phyloP scores from a whole-genome alignment of 768 basidiomycete genomes.

The Porpolomopsis calyptriformis region DNA sequence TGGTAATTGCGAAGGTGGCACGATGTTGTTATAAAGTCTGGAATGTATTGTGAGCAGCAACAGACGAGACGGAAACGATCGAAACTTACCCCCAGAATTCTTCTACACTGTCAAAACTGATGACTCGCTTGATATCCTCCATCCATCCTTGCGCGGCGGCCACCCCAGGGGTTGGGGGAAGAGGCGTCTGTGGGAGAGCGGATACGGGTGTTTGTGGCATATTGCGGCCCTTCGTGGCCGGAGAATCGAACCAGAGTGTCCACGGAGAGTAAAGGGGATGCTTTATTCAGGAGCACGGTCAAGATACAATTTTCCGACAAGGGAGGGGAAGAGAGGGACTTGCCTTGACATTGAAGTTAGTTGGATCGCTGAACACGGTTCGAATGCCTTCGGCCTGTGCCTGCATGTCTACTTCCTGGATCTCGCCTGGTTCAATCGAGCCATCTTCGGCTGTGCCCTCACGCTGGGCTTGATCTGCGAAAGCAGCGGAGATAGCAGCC shows the following conservation, averaged over 20 bases:
- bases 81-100: constrained; percentile 92
- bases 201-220: constrained; percentile 74
- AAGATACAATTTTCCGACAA: constrained; percentile 2
- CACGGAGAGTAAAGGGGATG: constrained; percentile 90
- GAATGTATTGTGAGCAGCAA: not conserved
- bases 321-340: constrained; percentile 6
- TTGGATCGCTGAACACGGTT: constrained; percentile 89
- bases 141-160: constrained; percentile 87
- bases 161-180: constrained; percentile 61
- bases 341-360: constrained; percentile 95
- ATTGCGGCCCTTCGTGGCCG: constrained; percentile 81
- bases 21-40: constrained; percentile 85
- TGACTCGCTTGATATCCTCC: constrained; percentile 96
- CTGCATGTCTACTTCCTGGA: constrained; percentile 80
- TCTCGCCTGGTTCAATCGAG: constrained; percentile 66
- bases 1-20: constrained; percentile 86
- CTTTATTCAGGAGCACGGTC: constrained; percentile 28
- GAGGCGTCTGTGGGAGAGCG: constrained; percentile 67
- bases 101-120: constrained; percentile 92
- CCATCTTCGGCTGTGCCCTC: constrained; percentile 24
- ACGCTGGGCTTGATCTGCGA: constrained; percentile 43
- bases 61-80: constrained; percentile 4
- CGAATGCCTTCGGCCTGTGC: constrained; percentile 72
- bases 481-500: constrained; percentile 65
- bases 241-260: constrained; percentile 99